phyloP scores from a whole-genome alignment of 305 asterid species.

The Solanum hybrid region DNA sequence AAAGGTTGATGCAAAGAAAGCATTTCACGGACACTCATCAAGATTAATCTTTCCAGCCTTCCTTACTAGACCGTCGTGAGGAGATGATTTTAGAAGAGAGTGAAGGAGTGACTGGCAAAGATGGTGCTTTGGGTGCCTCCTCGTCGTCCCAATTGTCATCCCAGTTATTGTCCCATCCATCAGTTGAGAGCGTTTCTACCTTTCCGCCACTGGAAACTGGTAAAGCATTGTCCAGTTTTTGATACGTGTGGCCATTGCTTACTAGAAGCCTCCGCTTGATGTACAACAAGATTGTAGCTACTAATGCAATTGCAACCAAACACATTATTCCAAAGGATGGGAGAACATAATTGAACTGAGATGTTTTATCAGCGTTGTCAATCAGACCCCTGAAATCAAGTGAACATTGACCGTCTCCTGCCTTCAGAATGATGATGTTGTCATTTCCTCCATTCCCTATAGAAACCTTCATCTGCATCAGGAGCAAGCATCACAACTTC shows the following conservation, averaged over 20 bases:
- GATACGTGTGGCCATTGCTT: conserved; percentile 33
- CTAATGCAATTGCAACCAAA: conserved; percentile 27
- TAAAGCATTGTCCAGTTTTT: conserved; percentile 61
- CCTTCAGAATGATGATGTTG: conserved; percentile 34
- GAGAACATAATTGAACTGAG: conserved; percentile 21
- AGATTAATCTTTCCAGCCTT: conserved; percentile 69
- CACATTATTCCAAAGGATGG: conserved; percentile 26
- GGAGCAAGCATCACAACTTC: background rate
- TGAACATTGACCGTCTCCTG: conserved; percentile 50
- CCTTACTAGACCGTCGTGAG: conserved; percentile 50
- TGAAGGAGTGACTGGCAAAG: conserved; percentile 57
- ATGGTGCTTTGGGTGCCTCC: conserved; percentile 54
- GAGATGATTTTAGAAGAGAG: conserved; percentile 45
- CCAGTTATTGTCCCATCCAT: conserved; percentile 82
- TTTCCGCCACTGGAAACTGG: conserved; percentile 54
- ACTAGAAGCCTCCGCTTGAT: conserved; percentile 26
- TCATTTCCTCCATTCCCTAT: conserved; percentile 30
- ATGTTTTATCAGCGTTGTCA: conserved; percentile 14
- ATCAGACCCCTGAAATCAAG: conserved; percentile 50
- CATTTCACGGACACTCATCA: background rate
- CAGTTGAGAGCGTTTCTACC: conserved; percentile 24
- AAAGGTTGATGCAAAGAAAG: background rate
- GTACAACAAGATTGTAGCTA: conserved; percentile 30
- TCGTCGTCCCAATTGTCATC: conserved; percentile 84
- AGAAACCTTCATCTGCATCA: conserved; percentile 58